Evolutionary conservation across 2,329 filamentous ascomycete genomes (phyloP).

Genomic region (Monilinia fructigena): DNA sequence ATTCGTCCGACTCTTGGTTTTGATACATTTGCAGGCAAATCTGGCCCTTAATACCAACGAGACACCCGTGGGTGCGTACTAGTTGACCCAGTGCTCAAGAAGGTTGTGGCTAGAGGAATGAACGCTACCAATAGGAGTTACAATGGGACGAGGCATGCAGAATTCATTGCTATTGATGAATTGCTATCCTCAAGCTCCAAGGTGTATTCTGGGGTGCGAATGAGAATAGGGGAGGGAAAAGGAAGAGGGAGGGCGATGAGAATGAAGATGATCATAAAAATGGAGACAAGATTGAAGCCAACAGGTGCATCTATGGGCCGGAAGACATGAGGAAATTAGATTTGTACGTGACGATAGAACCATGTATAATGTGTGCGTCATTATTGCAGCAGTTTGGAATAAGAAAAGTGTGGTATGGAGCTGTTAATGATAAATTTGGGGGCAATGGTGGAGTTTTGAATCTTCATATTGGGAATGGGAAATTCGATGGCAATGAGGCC

Average conservation of each 20-base stretch:
- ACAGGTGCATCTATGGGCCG: slow-evolving; percentile 51
- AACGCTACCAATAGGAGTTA: slow-evolving; percentile 93
- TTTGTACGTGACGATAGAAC: slow-evolving; percentile 96
- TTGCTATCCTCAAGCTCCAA: slow-evolving; percentile 55
- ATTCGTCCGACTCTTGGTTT: neutral
- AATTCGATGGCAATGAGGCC: slow-evolving; percentile 13
- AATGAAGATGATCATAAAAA: neutral
- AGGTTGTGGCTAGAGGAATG: slow-evolving; percentile 84
- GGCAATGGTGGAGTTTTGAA: slow-evolving; percentile 92
- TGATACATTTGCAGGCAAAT: slow-evolving; percentile 61
- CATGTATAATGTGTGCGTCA: slow-evolving; percentile 98
- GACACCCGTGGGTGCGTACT: slow-evolving; percentile 94
- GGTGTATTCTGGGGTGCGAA: neutral
- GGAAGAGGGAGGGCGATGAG: neutral
- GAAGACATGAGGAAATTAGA: slow-evolving; percentile 68
- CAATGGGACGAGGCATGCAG: slow-evolving; percentile 90
- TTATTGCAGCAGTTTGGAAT: slow-evolving; percentile 85
- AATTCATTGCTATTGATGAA: slow-evolving; percentile 80
- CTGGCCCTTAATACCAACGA: slow-evolving; percentile 82
- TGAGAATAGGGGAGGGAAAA: slow-evolving; percentile 29
- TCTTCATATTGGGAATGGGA: slow-evolving; percentile 55
- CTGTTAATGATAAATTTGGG: slow-evolving; percentile 94
- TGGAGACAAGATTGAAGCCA: slow-evolving; percentile 28
- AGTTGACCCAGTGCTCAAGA: slow-evolving; percentile 64
- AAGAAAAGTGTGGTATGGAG: slow-evolving; percentile 89